Base-by-base conservation (phyloP, 2,329 filamentous ascomycete species). In the Pleurostoma richardsiae region DNA sequence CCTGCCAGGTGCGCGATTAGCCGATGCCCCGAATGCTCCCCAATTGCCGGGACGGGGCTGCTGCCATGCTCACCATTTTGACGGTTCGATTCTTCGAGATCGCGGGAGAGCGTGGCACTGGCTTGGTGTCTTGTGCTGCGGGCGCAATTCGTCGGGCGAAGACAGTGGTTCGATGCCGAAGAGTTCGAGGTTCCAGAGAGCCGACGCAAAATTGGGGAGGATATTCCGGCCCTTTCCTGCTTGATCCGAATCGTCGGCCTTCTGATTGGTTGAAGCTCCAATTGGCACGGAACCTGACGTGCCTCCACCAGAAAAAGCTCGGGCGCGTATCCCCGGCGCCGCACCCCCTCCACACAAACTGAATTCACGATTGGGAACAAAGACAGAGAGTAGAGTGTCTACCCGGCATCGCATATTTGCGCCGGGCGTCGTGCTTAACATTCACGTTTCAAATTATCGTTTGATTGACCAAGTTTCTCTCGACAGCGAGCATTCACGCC, bases 51-150 rank as follows among this genome's bases (percentile, higher is more conserved):
- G 42, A 40, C 40, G 19, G 50, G 44, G 43, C 28, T 31, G 40
- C 19, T 40, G 46, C 66, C 76, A 69, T 73, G 19, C 19, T 19
- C 19, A 19, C 78, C 83, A 86, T 87, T 71, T 66, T 77, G 71
- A 53, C 42, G 41, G 44, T 27, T 19, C 19, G 19, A 19, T 19
- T 19, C 19, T 19, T 19, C 19, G 19, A 19, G 19, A 19, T 19
- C 19, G 19, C 19, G 19, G 19, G 19, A 19, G 19, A 19, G 19
- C 19, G 19, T 19, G 19, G 19, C 19, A 19, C 19, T 19, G 19
- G 19, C 19, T 19, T 19, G 19, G 19, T 19, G 19, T 19, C 19
- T 19, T 19, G 19, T 19, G 19, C 19, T 19, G 19, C 19, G 46
- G 47, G 31, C 33, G 47, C 43, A 44, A 48, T 50, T 44, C 40